Evolutionary conservation across 768 basidiomycete genomes (phyloP).

Genomic region (Lactarius trivialis): DNA sequence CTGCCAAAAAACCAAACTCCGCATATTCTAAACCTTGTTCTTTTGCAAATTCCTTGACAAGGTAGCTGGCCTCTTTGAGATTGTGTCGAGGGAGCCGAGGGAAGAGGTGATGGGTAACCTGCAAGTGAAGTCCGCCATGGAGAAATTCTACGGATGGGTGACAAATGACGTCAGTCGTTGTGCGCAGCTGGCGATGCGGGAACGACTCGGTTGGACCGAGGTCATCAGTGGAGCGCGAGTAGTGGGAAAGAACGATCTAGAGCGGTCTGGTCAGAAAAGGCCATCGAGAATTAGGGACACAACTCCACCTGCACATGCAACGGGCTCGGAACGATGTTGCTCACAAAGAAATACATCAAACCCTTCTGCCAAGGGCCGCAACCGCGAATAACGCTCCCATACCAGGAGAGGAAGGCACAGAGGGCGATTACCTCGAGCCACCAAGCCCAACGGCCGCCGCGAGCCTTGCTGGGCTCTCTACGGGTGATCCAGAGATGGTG

Average conservation of each 20-base stretch:
- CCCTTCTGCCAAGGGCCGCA: conserved; percentile 68
- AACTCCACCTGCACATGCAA: conserved; percentile 83
- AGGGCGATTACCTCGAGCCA: conserved; percentile 70
- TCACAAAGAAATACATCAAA: conserved; percentile 72
- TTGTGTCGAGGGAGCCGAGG: conserved; percentile 94
- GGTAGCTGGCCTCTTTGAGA: conserved; percentile 67
- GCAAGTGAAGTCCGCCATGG: conserved; percentile 96
- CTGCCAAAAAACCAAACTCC: conserved; percentile 85
- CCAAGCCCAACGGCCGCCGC: conserved; percentile 74
- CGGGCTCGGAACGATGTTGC: conserved; percentile 81
- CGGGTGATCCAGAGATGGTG: conserved; percentile 60
- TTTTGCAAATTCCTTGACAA: conserved; percentile 84
- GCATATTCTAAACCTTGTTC: conserved; percentile 83
- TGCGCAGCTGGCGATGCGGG: conserved; percentile 88
- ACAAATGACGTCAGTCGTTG: conserved; percentile 95
- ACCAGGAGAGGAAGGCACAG: conserved; percentile 88
- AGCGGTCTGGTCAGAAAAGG: not conserved
- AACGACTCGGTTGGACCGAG: conserved; percentile 89
- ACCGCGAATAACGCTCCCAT: conserved; percentile 56
- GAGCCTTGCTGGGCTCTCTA: conserved; percentile 54
- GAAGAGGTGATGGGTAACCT: conserved; percentile 96
- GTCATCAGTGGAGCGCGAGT: conserved; percentile 89
- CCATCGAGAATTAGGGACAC: not conserved
- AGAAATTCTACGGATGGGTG: conserved; percentile 75
- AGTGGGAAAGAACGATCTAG: conserved; percentile 95